Evolutionary conservation across 176 grass and related monocot species (phyloP), one percentile per base, ranked within the genome.

Genomic region (Eleusine indica): DNA sequence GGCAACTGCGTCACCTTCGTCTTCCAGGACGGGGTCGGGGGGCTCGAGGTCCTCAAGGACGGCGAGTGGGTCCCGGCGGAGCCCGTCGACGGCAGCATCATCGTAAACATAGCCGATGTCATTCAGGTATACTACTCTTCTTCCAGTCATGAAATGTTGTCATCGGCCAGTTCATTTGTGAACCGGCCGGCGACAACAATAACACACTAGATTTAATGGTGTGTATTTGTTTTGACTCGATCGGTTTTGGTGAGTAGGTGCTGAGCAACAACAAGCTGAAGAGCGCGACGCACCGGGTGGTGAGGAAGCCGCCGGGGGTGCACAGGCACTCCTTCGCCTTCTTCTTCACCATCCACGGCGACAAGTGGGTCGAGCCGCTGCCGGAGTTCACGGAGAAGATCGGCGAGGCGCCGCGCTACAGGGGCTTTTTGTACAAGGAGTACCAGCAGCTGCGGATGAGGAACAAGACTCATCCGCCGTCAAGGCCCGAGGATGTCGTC

Each of bases 321-420:
- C 73, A 86, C 88, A 73, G 84, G 60, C 84, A 83, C 74, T 90
- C 84, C 9, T 58, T 83, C 51, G 68, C 32, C 0, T 79, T 86
- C 79, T 86, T 83, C 84, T 74, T 86, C 73, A 78, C 6, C 73
- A 1, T 83, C 58, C 67, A 82, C 38, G 74, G 84, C 7, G 68
- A 90, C 4, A 78, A 63, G 39, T 90, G 88, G 79, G 32, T 90
- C 6, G 79, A 90, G 48, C 88, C 84, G n/a, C 49, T 86, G 67
- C 88, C 88, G 16, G 37, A 78, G 67, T 86, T 86, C 61, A 58
- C 79, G 39, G 68, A 2, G 12, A 29, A 86, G 79, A 47, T 62
- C 40, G 83, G 79, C 46, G 79, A 83, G 47, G 8, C 57, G 44
- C 80, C 84, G 28, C 73, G 56, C 9, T 90, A 79, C 74, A 73